phyloP scores from a whole-genome alignment of 495 filamentous ascomycete genomes.

The Echria macrotheca region DNA sequence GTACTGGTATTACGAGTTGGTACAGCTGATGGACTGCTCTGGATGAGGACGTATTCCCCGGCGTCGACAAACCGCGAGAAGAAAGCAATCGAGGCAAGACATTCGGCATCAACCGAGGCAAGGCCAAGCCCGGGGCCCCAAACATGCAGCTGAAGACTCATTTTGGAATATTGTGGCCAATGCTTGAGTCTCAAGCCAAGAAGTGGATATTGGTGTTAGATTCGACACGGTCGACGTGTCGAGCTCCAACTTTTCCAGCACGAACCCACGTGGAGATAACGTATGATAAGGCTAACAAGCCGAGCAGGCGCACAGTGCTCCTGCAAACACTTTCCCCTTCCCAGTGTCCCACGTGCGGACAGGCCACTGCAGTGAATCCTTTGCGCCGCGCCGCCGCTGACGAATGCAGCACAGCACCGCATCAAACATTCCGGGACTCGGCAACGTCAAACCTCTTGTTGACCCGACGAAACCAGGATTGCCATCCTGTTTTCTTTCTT shows the following conservation, averaged over 20 bases:
- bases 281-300: too few species aligned
- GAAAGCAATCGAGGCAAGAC: slow-evolving; percentile 70
- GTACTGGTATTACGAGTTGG: slow-evolving; percentile 59
- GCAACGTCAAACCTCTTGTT: too few species aligned
- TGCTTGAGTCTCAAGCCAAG: neutral
- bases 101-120: slow-evolving; percentile 87
- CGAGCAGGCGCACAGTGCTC: too few species aligned
- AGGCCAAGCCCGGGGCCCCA: slow-evolving; percentile 87
- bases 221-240: neutral
- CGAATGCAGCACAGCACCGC: neutral
- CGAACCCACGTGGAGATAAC: slow-evolving; percentile 10
- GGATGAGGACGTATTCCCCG: slow-evolving; percentile 67
- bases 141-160: slow-evolving; percentile 60
- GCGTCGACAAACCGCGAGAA: slow-evolving; percentile 52
- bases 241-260: too few species aligned
- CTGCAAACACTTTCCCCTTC: slow-evolving; percentile 1
- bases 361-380: too few species aligned
- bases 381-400: slow-evolving; percentile 1
- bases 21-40: slow-evolving; percentile 65
- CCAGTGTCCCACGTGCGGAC: too few species aligned
- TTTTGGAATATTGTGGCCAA: neutral
- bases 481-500: too few species aligned
- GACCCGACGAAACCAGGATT: too few species aligned
- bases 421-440: neutral
- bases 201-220: neutral